phyloP scores from a whole-genome alignment of 768 basidiomycete species.

The Leccinum barrowsii region DNA sequence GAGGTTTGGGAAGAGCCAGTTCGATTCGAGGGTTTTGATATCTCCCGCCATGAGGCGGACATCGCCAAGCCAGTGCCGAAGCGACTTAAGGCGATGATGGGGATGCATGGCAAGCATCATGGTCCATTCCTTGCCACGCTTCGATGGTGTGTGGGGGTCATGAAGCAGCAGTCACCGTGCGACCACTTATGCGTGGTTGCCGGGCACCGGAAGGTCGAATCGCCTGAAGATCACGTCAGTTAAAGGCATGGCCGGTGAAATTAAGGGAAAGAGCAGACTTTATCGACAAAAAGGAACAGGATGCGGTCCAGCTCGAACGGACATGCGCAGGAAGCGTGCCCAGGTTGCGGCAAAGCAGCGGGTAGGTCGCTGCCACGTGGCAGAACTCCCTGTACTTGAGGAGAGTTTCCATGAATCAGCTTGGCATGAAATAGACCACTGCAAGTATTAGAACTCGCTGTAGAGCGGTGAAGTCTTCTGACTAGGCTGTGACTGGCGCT shows the following conservation, averaged over 20 bases:
- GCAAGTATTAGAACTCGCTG: not conserved
- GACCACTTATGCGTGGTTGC: constrained; percentile 24
- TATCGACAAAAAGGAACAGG: constrained; percentile 10
- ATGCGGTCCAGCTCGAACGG: constrained; percentile 17
- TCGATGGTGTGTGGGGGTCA: constrained; percentile 23
- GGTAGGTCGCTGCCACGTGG: constrained; percentile 14
- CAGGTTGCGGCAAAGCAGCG: not conserved
- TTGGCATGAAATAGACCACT: not conserved
- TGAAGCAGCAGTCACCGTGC: constrained; percentile 15
- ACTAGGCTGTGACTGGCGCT: not conserved
- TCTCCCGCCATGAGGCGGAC: constrained; percentile 25
- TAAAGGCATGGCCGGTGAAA: constrained; percentile 14
- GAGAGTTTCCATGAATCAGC: not conserved
- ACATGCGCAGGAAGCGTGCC: constrained; percentile 28
- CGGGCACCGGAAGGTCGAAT: constrained; percentile 23
- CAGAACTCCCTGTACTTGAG: not conserved
- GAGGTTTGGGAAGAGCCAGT: constrained; percentile 10
- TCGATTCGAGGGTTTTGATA: constrained; percentile 28
- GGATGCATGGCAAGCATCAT: constrained; percentile 21
- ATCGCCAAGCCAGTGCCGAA: constrained; percentile 28
- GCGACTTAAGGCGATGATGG: constrained; percentile 27
- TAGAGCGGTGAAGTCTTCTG: not conserved
- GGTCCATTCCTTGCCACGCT: constrained; percentile 29
- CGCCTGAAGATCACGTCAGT: constrained; percentile 26
- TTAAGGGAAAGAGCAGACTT: constrained; percentile 22